phyloP scores from a whole-genome alignment of 352 stramenopile genomes.

The Aphanomyces invadans region DNA sequence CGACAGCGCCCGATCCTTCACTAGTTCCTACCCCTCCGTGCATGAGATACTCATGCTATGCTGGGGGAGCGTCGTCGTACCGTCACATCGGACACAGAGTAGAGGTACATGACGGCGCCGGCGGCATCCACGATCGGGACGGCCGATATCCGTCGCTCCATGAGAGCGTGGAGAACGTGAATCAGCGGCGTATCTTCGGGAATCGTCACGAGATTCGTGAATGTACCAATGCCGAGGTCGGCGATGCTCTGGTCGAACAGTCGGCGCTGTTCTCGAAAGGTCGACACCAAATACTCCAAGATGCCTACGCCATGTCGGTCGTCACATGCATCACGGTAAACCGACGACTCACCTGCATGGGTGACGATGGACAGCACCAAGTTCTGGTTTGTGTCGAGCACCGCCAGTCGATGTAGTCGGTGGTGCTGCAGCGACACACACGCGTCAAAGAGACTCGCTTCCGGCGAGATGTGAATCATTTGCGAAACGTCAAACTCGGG shows the following conservation, averaged over 20 bases:
- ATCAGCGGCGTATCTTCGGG: constrained; percentile 89
- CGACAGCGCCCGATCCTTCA: constrained; percentile 81
- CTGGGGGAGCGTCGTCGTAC: constrained; percentile 28
- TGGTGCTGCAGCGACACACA: constrained; percentile 83
- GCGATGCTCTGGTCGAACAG: constrained; percentile 96
- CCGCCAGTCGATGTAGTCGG: constrained; percentile 90
- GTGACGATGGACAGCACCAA: constrained; percentile 91
- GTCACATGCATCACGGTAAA: background rate
- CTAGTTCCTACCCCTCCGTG: constrained; percentile 46
- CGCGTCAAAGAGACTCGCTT: constrained; percentile 86
- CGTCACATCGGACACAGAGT: constrained; percentile 87
- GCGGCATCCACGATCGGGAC: constrained; percentile 76
- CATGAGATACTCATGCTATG: background rate
- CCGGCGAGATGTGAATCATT: constrained; percentile 78
- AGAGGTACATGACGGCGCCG: constrained; percentile 87
- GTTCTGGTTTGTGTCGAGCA: constrained; percentile 90
- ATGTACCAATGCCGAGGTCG: constrained; percentile 93
- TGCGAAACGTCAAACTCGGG: constrained; percentile 14
- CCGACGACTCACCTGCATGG: constrained; percentile 42
- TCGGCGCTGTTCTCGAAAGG: constrained; percentile 93
- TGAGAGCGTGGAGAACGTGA: constrained; percentile 86
- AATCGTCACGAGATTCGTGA: constrained; percentile 90
- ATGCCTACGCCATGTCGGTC: constrained; percentile 49
- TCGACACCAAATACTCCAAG: constrained; percentile 94
- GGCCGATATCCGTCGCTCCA: constrained; percentile 72